Conservation (phyloP, 1,284 basidiomycete genomes). For the Stygiomarasmius scandens region DNA sequence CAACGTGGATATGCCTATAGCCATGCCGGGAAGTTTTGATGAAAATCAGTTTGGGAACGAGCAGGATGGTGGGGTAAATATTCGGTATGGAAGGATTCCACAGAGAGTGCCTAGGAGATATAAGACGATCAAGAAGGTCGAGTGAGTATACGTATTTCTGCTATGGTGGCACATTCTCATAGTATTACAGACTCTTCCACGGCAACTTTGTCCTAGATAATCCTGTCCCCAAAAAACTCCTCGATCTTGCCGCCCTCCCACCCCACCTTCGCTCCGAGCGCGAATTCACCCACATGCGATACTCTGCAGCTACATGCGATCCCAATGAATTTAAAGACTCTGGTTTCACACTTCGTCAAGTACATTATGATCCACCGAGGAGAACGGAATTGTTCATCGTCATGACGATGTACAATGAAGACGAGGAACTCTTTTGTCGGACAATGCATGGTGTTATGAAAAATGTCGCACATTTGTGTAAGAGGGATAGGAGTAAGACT, state of each 20-base stretch:
- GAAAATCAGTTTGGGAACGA: slow-evolving; percentile 29
- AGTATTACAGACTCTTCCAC: slow-evolving; percentile 78
- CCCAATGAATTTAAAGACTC: slow-evolving; percentile 84
- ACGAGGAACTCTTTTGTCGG: slow-evolving; percentile 69
- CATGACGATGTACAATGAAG: slow-evolving; percentile 81
- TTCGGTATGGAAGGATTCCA: slow-evolving; percentile 84
- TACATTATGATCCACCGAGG: slow-evolving; percentile 82
- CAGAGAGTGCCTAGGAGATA: slow-evolving; percentile 84
- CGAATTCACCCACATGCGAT: slow-evolving; percentile 95
- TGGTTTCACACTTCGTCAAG: slow-evolving; percentile 81
- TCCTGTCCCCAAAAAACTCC: slow-evolving; percentile 82
- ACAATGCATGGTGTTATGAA: slow-evolving; percentile 94
- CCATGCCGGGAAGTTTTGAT: slow-evolving; percentile 24
- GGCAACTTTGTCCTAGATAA: slow-evolving; percentile 91
- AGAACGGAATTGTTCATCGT: slow-evolving; percentile 72
- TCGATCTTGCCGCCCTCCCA: slow-evolving; percentile 70
- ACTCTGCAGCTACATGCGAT: slow-evolving; percentile 91
- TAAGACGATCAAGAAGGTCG: slow-evolving; percentile 89
- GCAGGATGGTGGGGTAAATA: slow-evolving; percentile 52
- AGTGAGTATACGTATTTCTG: too few species aligned
- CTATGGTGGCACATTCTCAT: too few species aligned
- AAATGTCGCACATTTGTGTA: slow-evolving; percentile 83
- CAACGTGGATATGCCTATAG: slow-evolving; percentile 8
- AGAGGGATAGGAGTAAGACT: slow-evolving; percentile 82
- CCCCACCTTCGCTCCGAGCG: slow-evolving; percentile 54